Base-by-base conservation (phyloP, 2,329 filamentous ascomycete species). In the Monascus ruber region DNA sequence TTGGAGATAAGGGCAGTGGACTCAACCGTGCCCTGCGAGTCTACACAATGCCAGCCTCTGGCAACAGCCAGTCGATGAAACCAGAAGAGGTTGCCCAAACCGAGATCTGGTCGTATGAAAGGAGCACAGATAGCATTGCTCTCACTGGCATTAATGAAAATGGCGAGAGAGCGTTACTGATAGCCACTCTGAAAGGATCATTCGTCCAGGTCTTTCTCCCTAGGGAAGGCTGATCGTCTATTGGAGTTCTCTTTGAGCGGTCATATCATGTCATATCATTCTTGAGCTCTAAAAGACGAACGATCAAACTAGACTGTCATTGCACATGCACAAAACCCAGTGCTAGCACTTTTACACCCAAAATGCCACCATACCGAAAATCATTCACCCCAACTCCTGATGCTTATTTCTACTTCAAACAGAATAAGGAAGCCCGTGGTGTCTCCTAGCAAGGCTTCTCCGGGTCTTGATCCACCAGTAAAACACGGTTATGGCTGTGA, bases 401-500 rank as follows among this genome's bases (percentile, higher is more conserved):
- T 17, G 17, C 17, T 17, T 17, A 3, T 17, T 17, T 17, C 17
- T 17, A 17, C 17, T 17, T 17, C 17, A 17, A 3, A 17, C 17
- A 3, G 17, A 2, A 3, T 17, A 3, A 17, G 17, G 17, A 3
- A 17, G 17, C 17, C 17, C 17, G 17, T 17, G 17, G 17, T 17
- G 17, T 17, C 17, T 17, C 3, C 17, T 17, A 17, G 17, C 2
- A 17, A 17, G 17, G 17, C 17, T 17, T 53, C 36, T 38, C 25
- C 36, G 35, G 10, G 34, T 35, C 17, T n/a, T 24, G 11, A 10
- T 34, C 38, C 55, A 56, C 35, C 55, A 57, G 10, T 52, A 55
- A 4, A 51, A 35, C 32, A 63, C 58, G 1, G 61, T 64, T 5
- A 50, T 40, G 1, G 44, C 47, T 0, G 60, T 64, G 5, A 65